Evolutionary conservation across 805 yeast genomes (phyloP).

Genomic region (Millerozyma acaciae): DNA sequence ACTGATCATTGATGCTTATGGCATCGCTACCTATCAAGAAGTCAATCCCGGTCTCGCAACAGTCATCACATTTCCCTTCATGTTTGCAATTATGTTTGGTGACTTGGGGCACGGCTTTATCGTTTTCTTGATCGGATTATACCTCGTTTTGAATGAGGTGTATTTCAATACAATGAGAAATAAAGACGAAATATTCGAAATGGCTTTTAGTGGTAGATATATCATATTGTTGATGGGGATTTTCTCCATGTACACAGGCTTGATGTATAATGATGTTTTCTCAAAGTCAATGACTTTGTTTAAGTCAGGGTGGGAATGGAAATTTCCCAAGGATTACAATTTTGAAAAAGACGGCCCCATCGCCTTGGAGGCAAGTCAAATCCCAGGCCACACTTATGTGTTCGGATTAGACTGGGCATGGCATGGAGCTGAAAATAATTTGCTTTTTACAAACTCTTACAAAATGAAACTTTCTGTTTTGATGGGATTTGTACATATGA

Average conservation of each 20-base stretch:
- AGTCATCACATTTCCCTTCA: constrained; percentile 71
- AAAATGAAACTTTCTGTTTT: constrained; percentile 74
- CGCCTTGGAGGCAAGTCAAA: constrained; percentile 42
- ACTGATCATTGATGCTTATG: constrained; percentile 71
- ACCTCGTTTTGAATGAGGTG: constrained; percentile 53
- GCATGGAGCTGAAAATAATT: constrained; percentile 77
- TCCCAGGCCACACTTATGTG: constrained; percentile 47
- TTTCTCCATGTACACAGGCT: constrained; percentile 72
- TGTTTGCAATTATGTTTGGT: constrained; percentile 84
- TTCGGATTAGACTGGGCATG: constrained; percentile 70
- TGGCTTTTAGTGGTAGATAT: constrained; percentile 72
- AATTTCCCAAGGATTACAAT: constrained; percentile 45
- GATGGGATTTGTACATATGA: constrained; percentile 75
- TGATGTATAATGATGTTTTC: constrained; percentile 67
- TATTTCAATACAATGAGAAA: constrained; percentile 48
- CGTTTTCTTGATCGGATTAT: constrained; percentile 51
- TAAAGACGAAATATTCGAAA: constrained; percentile 71
- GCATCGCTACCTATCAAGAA: constrained; percentile 71
- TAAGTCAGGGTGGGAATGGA: constrained; percentile 68
- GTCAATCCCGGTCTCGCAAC: constrained; percentile 75
- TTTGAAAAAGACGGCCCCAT: constrained; percentile 27
- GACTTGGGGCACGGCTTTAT: constrained; percentile 77
- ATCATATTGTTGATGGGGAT: constrained; percentile 66
- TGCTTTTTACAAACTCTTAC: constrained; percentile 67
- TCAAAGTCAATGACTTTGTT: constrained; percentile 68